These are phyloP conservation scores for Neofusicoccum kwambonambiense DNA, from an alignment of 2,329 filamentous ascomycete genomes.

Conservation along the genomic window DNA sequence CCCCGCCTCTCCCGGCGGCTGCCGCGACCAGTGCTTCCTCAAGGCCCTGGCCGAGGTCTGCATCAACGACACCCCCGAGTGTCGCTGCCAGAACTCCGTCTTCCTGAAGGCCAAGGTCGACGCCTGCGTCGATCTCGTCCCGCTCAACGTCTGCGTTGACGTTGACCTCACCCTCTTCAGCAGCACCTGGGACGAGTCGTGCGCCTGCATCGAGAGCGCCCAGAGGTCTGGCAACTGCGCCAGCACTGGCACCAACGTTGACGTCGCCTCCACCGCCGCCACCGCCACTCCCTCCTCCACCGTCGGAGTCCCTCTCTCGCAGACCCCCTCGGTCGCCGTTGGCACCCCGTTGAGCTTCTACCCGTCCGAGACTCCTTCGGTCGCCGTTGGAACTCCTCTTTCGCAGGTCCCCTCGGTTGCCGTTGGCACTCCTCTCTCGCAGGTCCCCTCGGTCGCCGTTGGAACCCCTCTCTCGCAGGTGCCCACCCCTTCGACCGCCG, in stretches of 20 bases:
- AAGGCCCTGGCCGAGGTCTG: slow-evolving; percentile 16
- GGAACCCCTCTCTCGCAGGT: not conserved
- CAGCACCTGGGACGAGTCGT: slow-evolving; percentile 14
- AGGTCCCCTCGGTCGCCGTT: not conserved
- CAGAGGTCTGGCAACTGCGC: not conserved
- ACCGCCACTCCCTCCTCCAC: not conserved
- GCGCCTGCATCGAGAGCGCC: slow-evolving; percentile 15
- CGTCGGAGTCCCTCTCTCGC: not conserved
- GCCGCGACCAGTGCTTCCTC: slow-evolving; percentile 18
- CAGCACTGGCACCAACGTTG: not conserved
- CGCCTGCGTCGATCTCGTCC: slow-evolving; percentile 18
- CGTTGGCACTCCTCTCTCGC: not conserved
- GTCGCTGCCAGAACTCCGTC: slow-evolving; percentile 17
- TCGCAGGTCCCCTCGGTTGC: not conserved
- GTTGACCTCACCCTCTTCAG: slow-evolving; percentile 16
- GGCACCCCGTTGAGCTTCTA: not conserved
- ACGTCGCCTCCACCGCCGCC: not conserved
- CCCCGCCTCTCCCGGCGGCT: slow-evolving; percentile 10
- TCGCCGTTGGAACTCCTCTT: not conserved
- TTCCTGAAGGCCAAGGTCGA: slow-evolving; percentile 12
- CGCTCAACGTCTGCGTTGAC: slow-evolving; percentile 17
- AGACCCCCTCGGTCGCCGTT: not conserved
- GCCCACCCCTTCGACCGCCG: not conserved
- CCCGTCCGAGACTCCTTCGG: not conserved
- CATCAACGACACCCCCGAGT: slow-evolving; percentile 12